phyloP scores from a whole-genome alignment of 2,329 filamentous ascomycete species.

The Trichoderma hamatum region DNA sequence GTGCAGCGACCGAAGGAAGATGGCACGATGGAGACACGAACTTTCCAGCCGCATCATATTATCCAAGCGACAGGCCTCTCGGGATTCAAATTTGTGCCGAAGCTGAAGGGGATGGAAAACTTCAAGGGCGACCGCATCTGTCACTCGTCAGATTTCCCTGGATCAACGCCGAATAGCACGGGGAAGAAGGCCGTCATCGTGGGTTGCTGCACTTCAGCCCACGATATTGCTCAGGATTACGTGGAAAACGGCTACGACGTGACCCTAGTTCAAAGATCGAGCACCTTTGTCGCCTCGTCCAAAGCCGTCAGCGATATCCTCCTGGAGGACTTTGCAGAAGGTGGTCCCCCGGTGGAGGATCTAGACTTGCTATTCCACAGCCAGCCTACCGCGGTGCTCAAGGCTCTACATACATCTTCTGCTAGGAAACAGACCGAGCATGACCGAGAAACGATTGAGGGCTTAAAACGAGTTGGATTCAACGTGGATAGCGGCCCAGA shows the following conservation, averaged over 20 bases:
- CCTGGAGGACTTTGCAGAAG: conserved; percentile 55
- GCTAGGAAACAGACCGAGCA: conserved; percentile 39
- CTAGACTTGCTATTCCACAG: conserved; percentile 64
- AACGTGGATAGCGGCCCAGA: conserved; percentile 61
- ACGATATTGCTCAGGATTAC: conserved; percentile 71
- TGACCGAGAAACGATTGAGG: conserved; percentile 46
- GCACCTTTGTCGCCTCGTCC: conserved; percentile 65
- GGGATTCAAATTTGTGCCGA: conserved; percentile 65
- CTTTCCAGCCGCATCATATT: conserved; percentile 63
- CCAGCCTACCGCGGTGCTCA: conserved; percentile 61
- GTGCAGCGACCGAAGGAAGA: conserved; percentile 54
- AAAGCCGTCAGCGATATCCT: conserved; percentile 55
- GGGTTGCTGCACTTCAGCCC: conserved; percentile 69
- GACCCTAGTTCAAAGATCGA: conserved; percentile 70
- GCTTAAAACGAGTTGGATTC: conserved; percentile 62
- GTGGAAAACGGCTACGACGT: conserved; percentile 67
- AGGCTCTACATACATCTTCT: conserved; percentile 56
- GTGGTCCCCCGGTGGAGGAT: conserved; percentile 64
- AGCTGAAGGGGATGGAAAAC: conserved; percentile 56
- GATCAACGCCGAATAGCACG: conserved; percentile 49
- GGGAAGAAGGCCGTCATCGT: conserved; percentile 67
- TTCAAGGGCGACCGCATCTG: conserved; percentile 64
- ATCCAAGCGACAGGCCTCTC: conserved; percentile 70
- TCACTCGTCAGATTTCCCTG: conserved; percentile 64
- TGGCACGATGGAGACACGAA: conserved; percentile 54